These are phyloP conservation scores for Leccinellum luteum DNA, from an alignment of 768 basidiomycete species.

Conservation along the genomic window DNA sequence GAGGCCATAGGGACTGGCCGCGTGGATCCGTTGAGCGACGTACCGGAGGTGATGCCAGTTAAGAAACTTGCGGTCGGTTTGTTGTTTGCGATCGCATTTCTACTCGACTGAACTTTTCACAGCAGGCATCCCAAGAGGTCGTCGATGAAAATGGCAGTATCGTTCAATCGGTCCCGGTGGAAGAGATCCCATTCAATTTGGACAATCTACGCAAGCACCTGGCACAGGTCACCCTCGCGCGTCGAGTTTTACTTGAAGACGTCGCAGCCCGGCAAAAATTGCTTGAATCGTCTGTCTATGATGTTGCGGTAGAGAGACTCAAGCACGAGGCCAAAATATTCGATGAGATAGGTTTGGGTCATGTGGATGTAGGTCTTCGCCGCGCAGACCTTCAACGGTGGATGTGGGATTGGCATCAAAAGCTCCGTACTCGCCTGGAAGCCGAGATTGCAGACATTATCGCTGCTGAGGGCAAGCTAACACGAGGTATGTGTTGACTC, in stretches of 20 bases:
- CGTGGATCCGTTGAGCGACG: constrained; percentile 44
- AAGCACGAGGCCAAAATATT: constrained; percentile 60
- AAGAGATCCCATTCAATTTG: constrained; percentile 72
- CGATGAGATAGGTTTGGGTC: constrained; percentile 53
- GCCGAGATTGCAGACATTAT: constrained; percentile 49
- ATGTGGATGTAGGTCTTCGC: constrained; percentile 41
- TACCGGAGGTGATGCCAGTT: constrained; percentile 67
- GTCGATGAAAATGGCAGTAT: constrained; percentile 3
- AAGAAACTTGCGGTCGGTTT: constrained; percentile 40
- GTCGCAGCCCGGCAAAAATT: constrained; percentile 59
- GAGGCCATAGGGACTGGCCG: constrained; percentile 41
- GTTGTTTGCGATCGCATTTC: not conserved
- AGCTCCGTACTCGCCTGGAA: constrained; percentile 50
- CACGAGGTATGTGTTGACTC: constrained; percentile 17
- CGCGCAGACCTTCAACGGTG: constrained; percentile 58
- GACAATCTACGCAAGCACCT: constrained; percentile 69
- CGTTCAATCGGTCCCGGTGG: constrained; percentile 17
- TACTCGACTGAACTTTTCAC: not conserved
- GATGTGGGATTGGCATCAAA: constrained; percentile 87
- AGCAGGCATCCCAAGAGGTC: constrained; percentile 4
- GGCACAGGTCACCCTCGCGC: constrained; percentile 57
- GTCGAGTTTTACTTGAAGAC: constrained; percentile 63
- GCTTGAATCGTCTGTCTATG: constrained; percentile 46
- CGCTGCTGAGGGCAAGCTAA: constrained; percentile 32
- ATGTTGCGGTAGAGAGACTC: constrained; percentile 50